These are phyloP conservation scores for Sporothrix dimorphospora DNA, from an alignment of 2,329 filamentous ascomycete genomes.

Conservation along the genomic window DNA sequence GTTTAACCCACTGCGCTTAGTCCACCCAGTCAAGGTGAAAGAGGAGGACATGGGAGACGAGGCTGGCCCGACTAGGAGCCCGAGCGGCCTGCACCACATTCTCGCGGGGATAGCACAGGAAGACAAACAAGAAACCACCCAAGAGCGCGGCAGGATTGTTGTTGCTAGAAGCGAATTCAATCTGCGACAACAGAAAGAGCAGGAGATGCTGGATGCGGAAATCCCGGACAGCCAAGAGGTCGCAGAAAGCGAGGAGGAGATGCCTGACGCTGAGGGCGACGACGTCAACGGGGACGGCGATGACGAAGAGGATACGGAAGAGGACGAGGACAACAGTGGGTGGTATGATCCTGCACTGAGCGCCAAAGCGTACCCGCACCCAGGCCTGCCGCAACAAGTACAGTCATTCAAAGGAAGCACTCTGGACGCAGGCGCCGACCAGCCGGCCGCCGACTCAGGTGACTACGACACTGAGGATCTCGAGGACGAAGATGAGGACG, in stretches of 20 bases:
- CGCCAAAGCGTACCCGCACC: neutral
- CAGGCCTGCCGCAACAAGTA: neutral
- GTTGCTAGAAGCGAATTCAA: slow-evolving; percentile 18
- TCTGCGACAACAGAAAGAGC: neutral
- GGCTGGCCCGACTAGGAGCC: neutral
- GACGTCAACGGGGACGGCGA: neutral
- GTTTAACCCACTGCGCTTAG: slow-evolving; percentile 9
- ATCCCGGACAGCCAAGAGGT: slow-evolving; percentile 1
- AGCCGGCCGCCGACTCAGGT: neutral
- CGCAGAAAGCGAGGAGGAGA: neutral
- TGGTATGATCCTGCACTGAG: slow-evolving; percentile 1
- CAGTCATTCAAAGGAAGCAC: neutral
- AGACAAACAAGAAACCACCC: neutral
- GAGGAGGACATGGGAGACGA: slow-evolving; percentile 9
- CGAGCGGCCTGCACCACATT: neutral
- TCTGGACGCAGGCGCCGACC: neutral
- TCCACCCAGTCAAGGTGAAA: slow-evolving; percentile 15
- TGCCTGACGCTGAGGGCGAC: neutral
- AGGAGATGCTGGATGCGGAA: neutral
- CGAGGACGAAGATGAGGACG: slow-evolving; percentile 35
- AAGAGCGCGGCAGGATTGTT: slow-evolving; percentile 13
- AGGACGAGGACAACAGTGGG: slow-evolving; percentile 26
- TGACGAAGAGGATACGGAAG: slow-evolving; percentile 2
- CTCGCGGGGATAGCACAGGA: neutral
- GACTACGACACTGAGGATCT: slow-evolving; percentile 21